These are phyloP conservation scores for Kregervanrija delftensis DNA, from an alignment of 805 yeast genomes.

Conservation along the genomic window DNA sequence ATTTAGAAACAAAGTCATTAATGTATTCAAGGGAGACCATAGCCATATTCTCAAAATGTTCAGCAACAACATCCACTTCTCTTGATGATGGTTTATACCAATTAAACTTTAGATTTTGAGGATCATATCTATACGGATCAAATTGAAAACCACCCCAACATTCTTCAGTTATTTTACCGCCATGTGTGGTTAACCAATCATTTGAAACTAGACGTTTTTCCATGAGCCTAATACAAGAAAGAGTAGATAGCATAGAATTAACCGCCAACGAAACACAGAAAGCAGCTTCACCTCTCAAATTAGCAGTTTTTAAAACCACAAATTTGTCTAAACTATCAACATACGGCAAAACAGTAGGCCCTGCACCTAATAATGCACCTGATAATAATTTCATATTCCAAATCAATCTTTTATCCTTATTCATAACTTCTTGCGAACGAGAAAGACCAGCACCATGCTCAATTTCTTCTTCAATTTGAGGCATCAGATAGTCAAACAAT, in stretches of 20 bases:
- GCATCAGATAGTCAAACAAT: slow-evolving; percentile 38
- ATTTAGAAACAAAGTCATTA: slow-evolving; percentile 43
- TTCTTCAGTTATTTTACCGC: slow-evolving; percentile 33
- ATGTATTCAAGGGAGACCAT: slow-evolving; percentile 38
- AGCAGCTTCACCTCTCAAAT: slow-evolving; percentile 51
- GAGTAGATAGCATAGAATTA: slow-evolving; percentile 53
- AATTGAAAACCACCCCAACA: slow-evolving; percentile 77
- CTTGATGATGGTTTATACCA: slow-evolving; percentile 69
- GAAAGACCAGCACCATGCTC: slow-evolving; percentile 78
- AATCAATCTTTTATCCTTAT: slow-evolving; percentile 71
- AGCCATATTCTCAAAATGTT: slow-evolving; percentile 45
- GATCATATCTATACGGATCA: slow-evolving; percentile 40
- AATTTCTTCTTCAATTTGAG: slow-evolving; percentile 58
- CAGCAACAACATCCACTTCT: slow-evolving; percentile 56
- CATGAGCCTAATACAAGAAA: slow-evolving; percentile 52
- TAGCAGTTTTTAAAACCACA: slow-evolving; percentile 37
- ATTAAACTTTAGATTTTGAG: slow-evolving; percentile 44
- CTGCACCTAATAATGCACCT: slow-evolving; percentile 66
- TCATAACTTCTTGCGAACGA: slow-evolving; percentile 57
- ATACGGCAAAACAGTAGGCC: slow-evolving; percentile 38
- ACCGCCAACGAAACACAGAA: slow-evolving; percentile 53
- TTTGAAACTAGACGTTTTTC: slow-evolving; percentile 52
- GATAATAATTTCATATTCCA: slow-evolving; percentile 66
- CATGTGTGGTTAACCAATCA: slow-evolving; percentile 30
- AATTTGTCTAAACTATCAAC: slow-evolving; percentile 41